Percentiles rank a stretch among this genome's conserved stretches.
These are phyloP conservation scores for Stentor roeselii DNA, from an alignment of 73 alveolate genomes.

Conservation along the genomic window DNA sequence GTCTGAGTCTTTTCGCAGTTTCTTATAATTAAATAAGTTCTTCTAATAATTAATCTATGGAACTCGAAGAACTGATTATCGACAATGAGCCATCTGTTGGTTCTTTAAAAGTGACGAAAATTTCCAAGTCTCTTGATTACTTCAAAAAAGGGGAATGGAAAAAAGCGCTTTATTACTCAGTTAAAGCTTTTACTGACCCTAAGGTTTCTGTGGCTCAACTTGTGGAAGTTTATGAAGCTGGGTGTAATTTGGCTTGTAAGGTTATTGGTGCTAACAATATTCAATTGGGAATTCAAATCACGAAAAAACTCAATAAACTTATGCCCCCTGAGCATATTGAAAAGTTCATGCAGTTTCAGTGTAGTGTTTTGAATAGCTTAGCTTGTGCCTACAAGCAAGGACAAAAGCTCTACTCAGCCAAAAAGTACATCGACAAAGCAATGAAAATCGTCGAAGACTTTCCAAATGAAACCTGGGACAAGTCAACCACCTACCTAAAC, in stretches of 20 bases:
- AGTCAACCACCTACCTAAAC: conserved; percentile 83
- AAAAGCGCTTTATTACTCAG: background rate
- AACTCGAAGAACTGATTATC: background rate
- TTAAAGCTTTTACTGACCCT: background rate
- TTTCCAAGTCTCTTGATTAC: too few relatives aligned
- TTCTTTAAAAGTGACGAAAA: too few relatives aligned
- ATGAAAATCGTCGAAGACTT: conserved; percentile 52
- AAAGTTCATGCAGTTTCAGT: background rate
- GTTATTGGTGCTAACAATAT: background rate
- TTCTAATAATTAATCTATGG: background rate
- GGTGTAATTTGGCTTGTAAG: background rate
- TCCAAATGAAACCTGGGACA: background rate
- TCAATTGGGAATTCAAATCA: background rate
- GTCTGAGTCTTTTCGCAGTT: too few relatives aligned
- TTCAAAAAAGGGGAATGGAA: background rate
- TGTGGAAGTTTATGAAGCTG: background rate
- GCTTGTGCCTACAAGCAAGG: conserved; percentile 79
- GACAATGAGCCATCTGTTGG: background rate
- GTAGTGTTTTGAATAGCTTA: conserved; percentile 52
- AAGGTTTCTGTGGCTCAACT: background rate
- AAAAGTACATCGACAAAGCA: conserved; percentile 66
- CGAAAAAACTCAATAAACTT: background rate
- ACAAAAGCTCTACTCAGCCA: conserved; percentile 68
- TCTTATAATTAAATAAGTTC: background rate
- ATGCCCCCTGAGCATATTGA: background rate